phyloP scores from a whole-genome alignment of 176 grass and related monocot genomes.

The Carex cristatella region DNA sequence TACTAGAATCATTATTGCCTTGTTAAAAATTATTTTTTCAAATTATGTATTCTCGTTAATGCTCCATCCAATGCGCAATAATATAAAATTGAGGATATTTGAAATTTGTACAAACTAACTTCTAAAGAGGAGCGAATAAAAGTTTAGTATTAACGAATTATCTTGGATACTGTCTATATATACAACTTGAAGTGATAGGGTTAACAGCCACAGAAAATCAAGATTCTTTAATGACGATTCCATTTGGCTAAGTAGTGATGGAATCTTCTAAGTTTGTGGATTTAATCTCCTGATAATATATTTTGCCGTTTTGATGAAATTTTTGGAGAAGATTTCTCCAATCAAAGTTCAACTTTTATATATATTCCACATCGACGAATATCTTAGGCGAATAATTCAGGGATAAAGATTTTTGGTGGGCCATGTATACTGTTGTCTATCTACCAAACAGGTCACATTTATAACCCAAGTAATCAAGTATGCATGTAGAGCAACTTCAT shows the following conservation, averaged over 20 bases:
- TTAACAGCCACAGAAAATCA: neutral
- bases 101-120: neutral
- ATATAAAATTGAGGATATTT: neutral
- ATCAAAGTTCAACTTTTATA: neutral
- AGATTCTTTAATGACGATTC: neutral
- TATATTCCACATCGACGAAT: neutral
- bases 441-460: neutral
- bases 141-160: no score
- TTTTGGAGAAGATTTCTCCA: neutral
- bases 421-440: neutral
- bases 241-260: neutral
- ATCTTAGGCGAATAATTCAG: neutral
- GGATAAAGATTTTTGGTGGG: neutral
- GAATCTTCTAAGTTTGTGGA: neutral
- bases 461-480: neutral
- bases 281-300: neutral
- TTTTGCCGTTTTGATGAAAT: neutral
- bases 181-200: neutral
- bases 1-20: neutral
- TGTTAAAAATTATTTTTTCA: neutral
- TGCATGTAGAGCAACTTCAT: neutral
- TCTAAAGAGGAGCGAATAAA: neutral
- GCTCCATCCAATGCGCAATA: neutral
- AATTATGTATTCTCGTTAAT: neutral
- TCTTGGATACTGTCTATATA: neutral